Percentiles rank a stretch among this genome's conserved stretches.
Evolutionary conservation across 2,329 filamentous ascomycete genomes (phyloP).

Genomic region (Paecilomyces formosus): DNA sequence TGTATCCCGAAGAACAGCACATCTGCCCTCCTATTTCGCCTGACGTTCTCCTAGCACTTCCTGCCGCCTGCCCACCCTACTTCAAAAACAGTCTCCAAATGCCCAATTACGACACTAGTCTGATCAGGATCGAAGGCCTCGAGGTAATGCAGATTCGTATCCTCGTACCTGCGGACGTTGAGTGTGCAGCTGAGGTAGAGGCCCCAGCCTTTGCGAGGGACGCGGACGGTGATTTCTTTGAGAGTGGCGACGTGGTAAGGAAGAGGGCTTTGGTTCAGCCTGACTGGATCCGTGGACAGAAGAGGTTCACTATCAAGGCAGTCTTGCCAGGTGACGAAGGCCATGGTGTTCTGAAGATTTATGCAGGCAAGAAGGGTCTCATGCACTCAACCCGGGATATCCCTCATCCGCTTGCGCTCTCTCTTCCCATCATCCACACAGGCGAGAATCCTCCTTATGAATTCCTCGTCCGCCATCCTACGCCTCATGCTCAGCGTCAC

Average conservation of each 20-base stretch:
- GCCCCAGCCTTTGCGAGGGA: slow-evolving; percentile 73
- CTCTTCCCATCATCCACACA: slow-evolving; percentile 81
- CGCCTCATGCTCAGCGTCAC: slow-evolving; percentile 92
- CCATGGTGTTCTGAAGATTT: slow-evolving; percentile 78
- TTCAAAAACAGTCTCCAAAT: slow-evolving; percentile 78
- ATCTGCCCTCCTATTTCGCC: slow-evolving; percentile 81
- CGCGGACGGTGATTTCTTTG: slow-evolving; percentile 83
- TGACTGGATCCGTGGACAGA: slow-evolving; percentile 80
- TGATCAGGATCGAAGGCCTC: slow-evolving; percentile 77
- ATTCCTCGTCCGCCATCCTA: slow-evolving; percentile 87
- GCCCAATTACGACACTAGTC: slow-evolving; percentile 82
- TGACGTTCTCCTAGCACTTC: slow-evolving; percentile 78
- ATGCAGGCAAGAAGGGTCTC: slow-evolving; percentile 85
- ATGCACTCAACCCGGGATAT: slow-evolving; percentile 98
- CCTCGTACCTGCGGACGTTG: slow-evolving; percentile 79
- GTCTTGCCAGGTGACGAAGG: slow-evolving; percentile 87
- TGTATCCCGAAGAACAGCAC: slow-evolving; percentile 82
- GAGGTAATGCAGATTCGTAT: slow-evolving; percentile 90
- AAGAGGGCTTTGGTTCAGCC: slow-evolving; percentile 86
- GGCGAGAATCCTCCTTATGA: slow-evolving; percentile 93
- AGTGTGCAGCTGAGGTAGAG: slow-evolving; percentile 88
- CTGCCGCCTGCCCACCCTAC: slow-evolving; percentile 76
- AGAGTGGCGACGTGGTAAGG: slow-evolving; percentile 77
- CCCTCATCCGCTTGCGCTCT: slow-evolving; percentile 81
- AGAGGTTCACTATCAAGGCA: slow-evolving; percentile 90